Evolutionary conservation across 2,329 filamentous ascomycete genomes (phyloP), one percentile per base, ranked within the genome.

Genomic region (Teratosphaeria nubilosa): DNA sequence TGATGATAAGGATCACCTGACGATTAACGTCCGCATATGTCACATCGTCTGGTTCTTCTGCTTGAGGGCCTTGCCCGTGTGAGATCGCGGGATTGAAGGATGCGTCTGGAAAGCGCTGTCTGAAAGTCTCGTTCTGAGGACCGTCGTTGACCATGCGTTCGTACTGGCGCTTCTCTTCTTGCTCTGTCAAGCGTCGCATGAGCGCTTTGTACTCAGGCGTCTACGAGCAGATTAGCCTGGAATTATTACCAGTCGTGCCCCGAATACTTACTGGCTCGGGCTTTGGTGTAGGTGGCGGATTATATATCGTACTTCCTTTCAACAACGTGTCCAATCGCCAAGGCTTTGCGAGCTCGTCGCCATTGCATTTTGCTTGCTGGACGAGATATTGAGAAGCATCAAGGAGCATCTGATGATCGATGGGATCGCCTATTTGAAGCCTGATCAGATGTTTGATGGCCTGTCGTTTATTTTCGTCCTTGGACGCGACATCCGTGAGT

Each of bases 1-100:
- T 99, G 67, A 95, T 80, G 55, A 97, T 90, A 7, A 97, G 78
- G 50, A 88, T 85, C 58, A 94, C 76, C 68, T 94, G 90, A n/a
- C 88, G 80, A 70, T 92, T 87, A 1, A 94, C 79, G 60, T 94
- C 88, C 37, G 82, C 80, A 62, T 85, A 86, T 2, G 84, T 86
- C 2, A 87, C 75, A 1, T 86, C 85, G 61, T 90, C 87, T 10
- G 77, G 73, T 37, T 76, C 74, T 54, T 70, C 68, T 27, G 63
- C 83, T 76, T 58, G 80, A 79, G 7, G 64, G 53, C 56, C 72
- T 55, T 37, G 16, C 32, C 63, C 62, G 51, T 64, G 61, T 16
- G 60, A 64, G 61, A 20, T 64, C 55, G 57, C 55, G 2, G 58
- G 68, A 63, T 63, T 73, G 25, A 70, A 74, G 0, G 78, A 78